These are phyloP conservation scores for Aphanomyces invadans DNA, from an alignment of 352 stramenopile genomes.

Conservation along the genomic window DNA sequence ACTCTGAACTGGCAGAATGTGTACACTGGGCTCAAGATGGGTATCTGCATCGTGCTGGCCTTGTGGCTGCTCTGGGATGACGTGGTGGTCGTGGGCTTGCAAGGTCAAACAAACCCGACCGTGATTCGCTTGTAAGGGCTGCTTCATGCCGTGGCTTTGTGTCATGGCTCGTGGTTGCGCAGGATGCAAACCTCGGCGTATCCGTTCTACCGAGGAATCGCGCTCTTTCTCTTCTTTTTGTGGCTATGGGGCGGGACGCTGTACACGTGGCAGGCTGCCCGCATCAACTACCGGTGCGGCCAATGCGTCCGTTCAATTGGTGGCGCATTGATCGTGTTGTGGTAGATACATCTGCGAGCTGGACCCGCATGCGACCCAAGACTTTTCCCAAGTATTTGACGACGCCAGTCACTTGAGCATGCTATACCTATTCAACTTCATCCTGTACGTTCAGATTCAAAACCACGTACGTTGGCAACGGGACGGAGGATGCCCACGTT, in stretches of 20 bases:
- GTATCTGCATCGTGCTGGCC: constrained; percentile 61
- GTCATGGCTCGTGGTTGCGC: neutral
- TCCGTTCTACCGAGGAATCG: constrained; percentile 92
- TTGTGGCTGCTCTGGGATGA: constrained; percentile 94
- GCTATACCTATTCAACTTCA: constrained; percentile 88
- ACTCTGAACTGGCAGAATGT: constrained; percentile 71
- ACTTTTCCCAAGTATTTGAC: constrained; percentile 89
- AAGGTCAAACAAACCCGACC: neutral
- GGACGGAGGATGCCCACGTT: neutral
- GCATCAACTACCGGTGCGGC: constrained; percentile 90
- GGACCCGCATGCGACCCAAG: constrained; percentile 71
- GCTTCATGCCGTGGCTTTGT: neutral
- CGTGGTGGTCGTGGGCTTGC: neutral
- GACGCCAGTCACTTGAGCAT: constrained; percentile 95
- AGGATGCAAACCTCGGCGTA: constrained; percentile 45
- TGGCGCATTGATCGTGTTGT: neutral
- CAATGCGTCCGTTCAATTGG: neutral
- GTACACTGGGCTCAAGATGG: constrained; percentile 77
- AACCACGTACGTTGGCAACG: neutral
- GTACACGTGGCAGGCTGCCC: constrained; percentile 87
- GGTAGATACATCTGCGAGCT: constrained; percentile 82
- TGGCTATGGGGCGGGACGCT: constrained; percentile 91
- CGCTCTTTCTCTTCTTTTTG: constrained; percentile 90
- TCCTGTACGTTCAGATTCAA: constrained; percentile 95
- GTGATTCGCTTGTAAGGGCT: neutral